Evolutionary conservation across 1,139 yeast genomes (phyloP), one percentile per base, ranked within the genome.

Genomic region (Yamadazyma membranifaciens): DNA sequence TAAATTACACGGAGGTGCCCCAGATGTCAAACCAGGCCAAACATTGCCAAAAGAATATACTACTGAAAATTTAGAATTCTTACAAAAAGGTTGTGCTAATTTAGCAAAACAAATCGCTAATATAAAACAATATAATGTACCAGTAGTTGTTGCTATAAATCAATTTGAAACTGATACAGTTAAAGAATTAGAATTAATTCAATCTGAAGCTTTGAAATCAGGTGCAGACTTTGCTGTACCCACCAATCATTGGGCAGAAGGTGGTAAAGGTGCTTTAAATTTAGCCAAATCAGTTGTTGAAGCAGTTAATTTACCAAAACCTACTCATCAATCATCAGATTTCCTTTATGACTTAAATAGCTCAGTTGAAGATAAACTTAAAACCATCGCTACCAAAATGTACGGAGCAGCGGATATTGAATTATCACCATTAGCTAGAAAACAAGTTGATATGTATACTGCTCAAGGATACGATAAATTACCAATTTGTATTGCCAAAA

Each of bases 401-500:
- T 85, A 85, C 62, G 91, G 91, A 43, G 94, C 92, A 44, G 67
- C 77, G 31, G 76, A 71, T 35, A 78, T 85, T 49, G 87, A 83
- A 55, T 72, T 84, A 41, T 77, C 83, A 9, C 83, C 83, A 33
- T 69, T 74, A 48, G 92, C 92, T 31, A 77, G 76, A 52, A 67
- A 74, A 54, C 86, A 83, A 63, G 79, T 85, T 48, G 82, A 75
- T 48, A 69, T 76, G 42, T 84, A 81, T 63, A 80, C 81, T 44
- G 63, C 69, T 42, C 89, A 83, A 68, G 91, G 91, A 1, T 84
- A 78, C 54, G 86, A 79, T 48, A 75, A 83, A 51, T 68, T 85
- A 57, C 94, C 94, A 42, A 79, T 85, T 47, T 85, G 94, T 66
- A 80, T 85, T 53, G 94, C 94, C 37, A 85, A 85, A 67, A 85